Conservation (phyloP, 345 rosid species). For the Noccaea bulbosa region DNA sequence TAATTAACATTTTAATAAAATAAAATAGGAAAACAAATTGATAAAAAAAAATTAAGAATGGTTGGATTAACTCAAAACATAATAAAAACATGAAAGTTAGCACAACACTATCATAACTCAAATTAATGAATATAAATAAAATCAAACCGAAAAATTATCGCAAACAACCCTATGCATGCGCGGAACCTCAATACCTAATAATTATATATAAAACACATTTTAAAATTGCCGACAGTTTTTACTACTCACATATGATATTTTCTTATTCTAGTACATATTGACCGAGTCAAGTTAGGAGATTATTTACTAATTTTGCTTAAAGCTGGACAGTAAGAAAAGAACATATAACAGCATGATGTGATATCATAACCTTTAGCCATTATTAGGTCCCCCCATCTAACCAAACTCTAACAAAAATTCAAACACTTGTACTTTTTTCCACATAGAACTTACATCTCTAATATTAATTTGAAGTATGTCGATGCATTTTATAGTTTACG, state of each 20-base stretch:
- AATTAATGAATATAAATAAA: too few relatives aligned
- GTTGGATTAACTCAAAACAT: too few relatives aligned
- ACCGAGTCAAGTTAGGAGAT: slow-evolving; percentile 35
- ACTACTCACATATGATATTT: slow-evolving; percentile 16
- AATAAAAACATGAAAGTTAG: too few relatives aligned
- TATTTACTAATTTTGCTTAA: slow-evolving; percentile 29
- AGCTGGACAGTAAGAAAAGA: slow-evolving; percentile 39
- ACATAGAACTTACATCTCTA: slow-evolving; percentile 14
- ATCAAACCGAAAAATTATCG: too few relatives aligned
- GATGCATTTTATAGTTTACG: neutral
- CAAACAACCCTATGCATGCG: too few relatives aligned
- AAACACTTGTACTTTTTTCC: slow-evolving; percentile 31
- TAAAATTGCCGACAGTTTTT: slow-evolving; percentile 22
- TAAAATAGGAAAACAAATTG: too few relatives aligned
- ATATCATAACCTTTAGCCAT: slow-evolving; percentile 53
- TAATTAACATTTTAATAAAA: too few relatives aligned
- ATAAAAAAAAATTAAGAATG: too few relatives aligned
- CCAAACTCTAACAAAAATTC: slow-evolving; percentile 44
- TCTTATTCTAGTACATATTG: slow-evolving; percentile 26
- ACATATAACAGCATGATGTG: slow-evolving; percentile 43
- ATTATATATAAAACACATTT: neutral
- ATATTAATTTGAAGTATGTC: neutral
- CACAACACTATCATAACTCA: too few relatives aligned
- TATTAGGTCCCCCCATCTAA: slow-evolving; percentile 56
- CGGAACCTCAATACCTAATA: too few relatives aligned